These are phyloP conservation scores for Fusarium lateritium DNA, from an alignment of 2,329 filamentous ascomycete species.

Conservation along the genomic window DNA sequence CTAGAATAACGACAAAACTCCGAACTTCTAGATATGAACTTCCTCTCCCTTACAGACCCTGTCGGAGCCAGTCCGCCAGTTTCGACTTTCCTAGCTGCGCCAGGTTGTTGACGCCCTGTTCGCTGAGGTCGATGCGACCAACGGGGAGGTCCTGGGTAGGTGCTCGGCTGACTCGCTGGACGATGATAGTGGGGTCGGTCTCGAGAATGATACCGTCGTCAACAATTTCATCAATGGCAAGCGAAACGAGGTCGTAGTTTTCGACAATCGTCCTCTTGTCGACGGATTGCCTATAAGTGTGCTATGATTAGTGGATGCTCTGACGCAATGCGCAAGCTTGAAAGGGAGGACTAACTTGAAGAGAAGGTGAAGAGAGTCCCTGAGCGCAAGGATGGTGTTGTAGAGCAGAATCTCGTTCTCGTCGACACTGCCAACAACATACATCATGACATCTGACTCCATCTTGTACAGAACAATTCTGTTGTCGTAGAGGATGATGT, in stretches of 20 bases:
- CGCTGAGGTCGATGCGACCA: conserved; percentile 94
- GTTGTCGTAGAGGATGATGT: conserved; percentile 98
- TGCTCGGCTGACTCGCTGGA: conserved; percentile 91
- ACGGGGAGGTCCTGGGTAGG: conserved; percentile 92
- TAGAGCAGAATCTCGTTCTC: conserved; percentile 98
- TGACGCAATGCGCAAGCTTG: not conserved
- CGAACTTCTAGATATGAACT: conserved; percentile 37
- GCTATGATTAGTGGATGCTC: conserved; percentile 21
- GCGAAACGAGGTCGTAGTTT: conserved; percentile 96
- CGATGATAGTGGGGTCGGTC: conserved; percentile 94
- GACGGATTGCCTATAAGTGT: conserved; percentile 81
- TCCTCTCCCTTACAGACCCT: conserved; percentile 72
- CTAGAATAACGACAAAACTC: conserved; percentile 51
- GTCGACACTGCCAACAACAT: conserved; percentile 90
- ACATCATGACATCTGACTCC: conserved; percentile 96
- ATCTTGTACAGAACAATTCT: conserved; percentile 97
- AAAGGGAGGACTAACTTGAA: conserved; percentile 78
- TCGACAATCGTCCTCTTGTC: conserved; percentile 98
- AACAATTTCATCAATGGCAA: conserved; percentile 95
- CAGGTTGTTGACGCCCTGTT: conserved; percentile 94
- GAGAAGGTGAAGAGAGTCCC: conserved; percentile 90
- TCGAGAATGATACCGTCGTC: conserved; percentile 98
- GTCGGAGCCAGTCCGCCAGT: conserved; percentile 89
- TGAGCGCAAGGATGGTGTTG: conserved; percentile 91
- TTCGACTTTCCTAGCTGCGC: conserved; percentile 95